Conservation (phyloP, 345 rosid species). For the Aegle marmelos region DNA sequence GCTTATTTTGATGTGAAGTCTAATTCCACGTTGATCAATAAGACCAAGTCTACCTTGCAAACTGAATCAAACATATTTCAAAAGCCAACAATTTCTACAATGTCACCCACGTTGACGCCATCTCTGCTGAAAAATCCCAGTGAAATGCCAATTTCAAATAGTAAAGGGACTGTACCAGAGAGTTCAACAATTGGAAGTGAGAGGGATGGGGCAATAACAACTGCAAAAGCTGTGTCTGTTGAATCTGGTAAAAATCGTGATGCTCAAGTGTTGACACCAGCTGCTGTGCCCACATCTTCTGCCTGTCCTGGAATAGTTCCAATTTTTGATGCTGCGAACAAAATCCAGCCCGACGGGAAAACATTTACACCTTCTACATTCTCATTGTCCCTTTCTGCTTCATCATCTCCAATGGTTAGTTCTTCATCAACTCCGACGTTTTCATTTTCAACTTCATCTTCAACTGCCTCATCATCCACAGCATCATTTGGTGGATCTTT, state of each 20-base stretch:
- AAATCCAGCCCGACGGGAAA: constrained; percentile 41
- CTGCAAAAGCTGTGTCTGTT: constrained; percentile 21
- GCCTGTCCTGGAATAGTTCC: constrained; percentile 29
- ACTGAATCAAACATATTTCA: constrained; percentile 29
- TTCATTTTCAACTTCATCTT: constrained; percentile 30
- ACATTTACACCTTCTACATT: constrained; percentile 29
- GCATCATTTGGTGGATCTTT: constrained; percentile 29
- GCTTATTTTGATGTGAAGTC: constrained; percentile 36
- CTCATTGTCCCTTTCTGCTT: constrained; percentile 33
- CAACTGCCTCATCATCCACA: constrained; percentile 34
- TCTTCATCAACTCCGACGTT: constrained; percentile 26
- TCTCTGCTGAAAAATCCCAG: constrained; percentile 26
- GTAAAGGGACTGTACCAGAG: constrained; percentile 25
- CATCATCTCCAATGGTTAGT: constrained; percentile 33
- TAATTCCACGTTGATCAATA: constrained; percentile 24
- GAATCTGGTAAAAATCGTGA: constrained; percentile 32
- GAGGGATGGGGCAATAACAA: constrained; percentile 19
- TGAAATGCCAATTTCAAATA: constrained; percentile 31
- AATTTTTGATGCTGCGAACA: constrained; percentile 29
- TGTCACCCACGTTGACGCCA: constrained; percentile 26
- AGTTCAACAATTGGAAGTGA: constrained; percentile 26
- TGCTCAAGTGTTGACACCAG: constrained; percentile 26
- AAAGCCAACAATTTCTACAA: constrained; percentile 28
- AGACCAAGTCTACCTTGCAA: constrained; percentile 32
- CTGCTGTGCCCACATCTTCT: constrained; percentile 33